Evolutionary conservation across 73 alveolate species (phyloP).

Genomic region (Uronychia binucleata): DNA sequence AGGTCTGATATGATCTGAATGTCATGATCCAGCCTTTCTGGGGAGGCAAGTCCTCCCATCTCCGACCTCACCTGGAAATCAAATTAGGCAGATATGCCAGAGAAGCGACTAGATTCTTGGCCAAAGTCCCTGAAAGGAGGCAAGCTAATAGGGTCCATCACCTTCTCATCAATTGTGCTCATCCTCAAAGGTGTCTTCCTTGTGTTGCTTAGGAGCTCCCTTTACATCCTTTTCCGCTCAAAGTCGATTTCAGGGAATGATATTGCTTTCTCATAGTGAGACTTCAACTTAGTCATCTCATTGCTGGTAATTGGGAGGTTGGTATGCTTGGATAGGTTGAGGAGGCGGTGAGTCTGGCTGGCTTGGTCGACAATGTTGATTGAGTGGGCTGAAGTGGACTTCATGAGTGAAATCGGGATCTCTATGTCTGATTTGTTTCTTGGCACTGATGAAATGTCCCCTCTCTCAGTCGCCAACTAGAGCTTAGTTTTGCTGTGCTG

Average conservation of each 20-base stretch:
- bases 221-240: not conserved
- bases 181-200: not conserved
- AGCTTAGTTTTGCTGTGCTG: no score
- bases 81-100: not conserved
- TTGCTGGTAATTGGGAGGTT: no score
- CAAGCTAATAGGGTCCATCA: not conserved
- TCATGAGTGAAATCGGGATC: no score
- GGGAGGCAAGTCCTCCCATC: not conserved
- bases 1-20: not conserved
- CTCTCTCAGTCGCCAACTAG: no score
- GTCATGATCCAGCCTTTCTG: not conserved
- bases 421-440: no score
- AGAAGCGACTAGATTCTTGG: not conserved
- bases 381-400: no score
- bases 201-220: not conserved
- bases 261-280: no score
- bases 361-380: no score
- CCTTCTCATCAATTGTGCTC: not conserved
- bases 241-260: not conserved
- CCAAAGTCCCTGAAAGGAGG: not conserved
- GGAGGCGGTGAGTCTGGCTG: no score
- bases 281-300: no score
- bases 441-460: no score
- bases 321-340: no score
- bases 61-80: not conserved